Evolutionary conservation across 208 protist species (phyloP).

Genomic region (Trypanosoma mega): DNA sequence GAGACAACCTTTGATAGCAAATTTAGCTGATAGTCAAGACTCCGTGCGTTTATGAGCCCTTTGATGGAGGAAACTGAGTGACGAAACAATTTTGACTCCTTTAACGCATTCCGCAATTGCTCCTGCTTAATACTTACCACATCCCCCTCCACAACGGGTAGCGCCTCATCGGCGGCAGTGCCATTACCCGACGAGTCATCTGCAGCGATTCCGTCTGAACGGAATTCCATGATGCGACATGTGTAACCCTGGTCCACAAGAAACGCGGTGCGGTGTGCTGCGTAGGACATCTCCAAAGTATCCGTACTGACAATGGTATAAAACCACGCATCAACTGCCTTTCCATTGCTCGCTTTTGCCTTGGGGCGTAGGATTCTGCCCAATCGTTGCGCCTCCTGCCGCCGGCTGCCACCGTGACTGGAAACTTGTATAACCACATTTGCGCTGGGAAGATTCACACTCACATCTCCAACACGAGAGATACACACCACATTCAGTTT

Average conservation of each 20-base stretch:
- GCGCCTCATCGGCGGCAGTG: background rate
- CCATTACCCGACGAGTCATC: conserved; percentile 23
- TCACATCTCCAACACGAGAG: conserved; percentile 96
- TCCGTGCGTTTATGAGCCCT: conserved; percentile 14
- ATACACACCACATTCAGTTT: conserved; percentile 96
- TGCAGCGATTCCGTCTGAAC: conserved; percentile 22
- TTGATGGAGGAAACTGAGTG: background rate
- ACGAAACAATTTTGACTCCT: conserved; percentile 50
- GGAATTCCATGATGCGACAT: conserved; percentile 80
- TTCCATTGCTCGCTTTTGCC: conserved; percentile 66
- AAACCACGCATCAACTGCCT: conserved; percentile 97
- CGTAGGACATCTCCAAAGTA: conserved; percentile 97
- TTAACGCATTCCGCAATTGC: conserved; percentile 47
- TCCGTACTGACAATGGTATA: conserved; percentile 98
- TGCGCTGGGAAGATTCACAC: conserved; percentile 98
- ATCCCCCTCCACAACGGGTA: conserved; percentile 41
- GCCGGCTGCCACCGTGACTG: conserved; percentile 95
- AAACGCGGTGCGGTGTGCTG: conserved; percentile 97
- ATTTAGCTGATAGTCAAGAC: conserved; percentile 62
- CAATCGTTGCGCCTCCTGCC: conserved; percentile 96
- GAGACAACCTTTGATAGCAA: conserved; percentile 80
- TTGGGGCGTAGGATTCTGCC: conserved; percentile 95
- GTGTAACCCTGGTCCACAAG: conserved; percentile 96
- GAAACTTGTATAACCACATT: conserved; percentile 99
- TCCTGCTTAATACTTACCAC: conserved; percentile 78